Percentiles rank a stretch among this genome's conserved stretches.
Conservation (phyloP, 176 grass and related monocot species). For the Rhynchospora tenuis region DNA sequence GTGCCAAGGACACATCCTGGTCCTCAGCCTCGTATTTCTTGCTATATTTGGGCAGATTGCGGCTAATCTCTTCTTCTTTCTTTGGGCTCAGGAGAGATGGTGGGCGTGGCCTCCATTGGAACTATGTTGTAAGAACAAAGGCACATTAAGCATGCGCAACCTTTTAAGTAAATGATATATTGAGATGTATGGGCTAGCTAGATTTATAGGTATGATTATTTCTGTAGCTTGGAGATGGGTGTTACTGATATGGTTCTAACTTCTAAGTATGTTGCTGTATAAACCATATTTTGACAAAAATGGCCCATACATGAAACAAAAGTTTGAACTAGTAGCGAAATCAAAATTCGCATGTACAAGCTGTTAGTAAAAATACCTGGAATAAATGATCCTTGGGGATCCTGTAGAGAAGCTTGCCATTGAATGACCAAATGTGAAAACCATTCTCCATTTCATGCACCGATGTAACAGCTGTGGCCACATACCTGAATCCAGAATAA, state of each 20-base stretch:
- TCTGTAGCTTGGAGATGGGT: background rate
- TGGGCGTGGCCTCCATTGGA: constrained; percentile 64
- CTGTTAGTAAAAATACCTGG: constrained; percentile 40
- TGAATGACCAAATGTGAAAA: constrained; percentile 87
- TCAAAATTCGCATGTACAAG: background rate
- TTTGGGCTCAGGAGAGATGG: constrained; percentile 47
- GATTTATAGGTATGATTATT: background rate
- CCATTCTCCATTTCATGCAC: constrained; percentile 98
- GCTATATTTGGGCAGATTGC: constrained; percentile 68
- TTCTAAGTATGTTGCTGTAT: background rate
- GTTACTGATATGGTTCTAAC: background rate
- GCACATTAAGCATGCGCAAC: background rate
- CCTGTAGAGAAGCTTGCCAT: constrained; percentile 73
- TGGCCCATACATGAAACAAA: background rate
- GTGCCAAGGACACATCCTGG: constrained; percentile 51
- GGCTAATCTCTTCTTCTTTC: constrained; percentile 64
- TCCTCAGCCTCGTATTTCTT: constrained; percentile 86
- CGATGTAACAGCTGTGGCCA: constrained; percentile 69
- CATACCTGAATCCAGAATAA: constrained; percentile 42
- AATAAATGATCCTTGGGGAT: constrained; percentile 93
- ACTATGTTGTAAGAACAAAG: constrained; percentile 37
- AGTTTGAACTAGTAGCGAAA: background rate
- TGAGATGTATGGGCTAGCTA: background rate
- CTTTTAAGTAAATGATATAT: background rate
- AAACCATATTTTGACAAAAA: background rate